Evolutionary conservation across 2,329 filamentous ascomycete species (phyloP).

Genomic region (Pseudodiploospora longispora): DNA sequence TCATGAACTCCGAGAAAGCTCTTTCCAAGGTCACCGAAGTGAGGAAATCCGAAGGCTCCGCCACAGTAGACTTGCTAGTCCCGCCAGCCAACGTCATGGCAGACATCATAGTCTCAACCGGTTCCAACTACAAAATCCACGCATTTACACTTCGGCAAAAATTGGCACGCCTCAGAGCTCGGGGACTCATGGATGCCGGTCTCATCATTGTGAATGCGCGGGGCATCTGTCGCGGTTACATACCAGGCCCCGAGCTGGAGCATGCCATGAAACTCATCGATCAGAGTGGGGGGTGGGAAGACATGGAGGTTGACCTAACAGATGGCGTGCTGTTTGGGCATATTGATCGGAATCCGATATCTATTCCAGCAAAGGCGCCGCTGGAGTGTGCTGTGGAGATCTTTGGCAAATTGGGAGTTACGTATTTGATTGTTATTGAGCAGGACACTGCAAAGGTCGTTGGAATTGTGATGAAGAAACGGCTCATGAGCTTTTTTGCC

Average conservation of each 20-base stretch:
- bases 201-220: conserved; percentile 44
- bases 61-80: conserved; percentile 37
- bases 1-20: conserved; percentile 45
- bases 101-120: conserved; percentile 45
- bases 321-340: conserved; percentile 33
- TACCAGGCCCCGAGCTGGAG: conserved; percentile 45
- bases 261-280: conserved; percentile 34
- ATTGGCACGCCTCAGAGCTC: conserved; percentile 34
- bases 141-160: conserved; percentile 30
- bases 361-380: conserved; percentile 40
- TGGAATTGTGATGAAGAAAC: conserved; percentile 51
- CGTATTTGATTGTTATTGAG: conserved; percentile 45
- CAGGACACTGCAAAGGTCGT: conserved; percentile 41
- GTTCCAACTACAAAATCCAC: conserved; percentile 33
- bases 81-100: conserved; percentile 47
- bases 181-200: conserved; percentile 49
- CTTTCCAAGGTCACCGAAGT: conserved; percentile 20
- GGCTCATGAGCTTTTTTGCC: conserved; percentile 22
- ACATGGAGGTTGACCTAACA: conserved; percentile 21
- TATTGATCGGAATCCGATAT: conserved; percentile 46
- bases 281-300: conserved; percentile 12
- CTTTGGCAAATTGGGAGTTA: conserved; percentile 48
- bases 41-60: conserved; percentile 27
- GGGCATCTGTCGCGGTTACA: conserved; percentile 44
- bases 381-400: conserved; percentile 53